A percentile compares a stretch with the other conserved stretches of the same genome.
Conservation (phyloP, 2,329 filamentous ascomycete species). For the Fusarium ambrosium region DNA sequence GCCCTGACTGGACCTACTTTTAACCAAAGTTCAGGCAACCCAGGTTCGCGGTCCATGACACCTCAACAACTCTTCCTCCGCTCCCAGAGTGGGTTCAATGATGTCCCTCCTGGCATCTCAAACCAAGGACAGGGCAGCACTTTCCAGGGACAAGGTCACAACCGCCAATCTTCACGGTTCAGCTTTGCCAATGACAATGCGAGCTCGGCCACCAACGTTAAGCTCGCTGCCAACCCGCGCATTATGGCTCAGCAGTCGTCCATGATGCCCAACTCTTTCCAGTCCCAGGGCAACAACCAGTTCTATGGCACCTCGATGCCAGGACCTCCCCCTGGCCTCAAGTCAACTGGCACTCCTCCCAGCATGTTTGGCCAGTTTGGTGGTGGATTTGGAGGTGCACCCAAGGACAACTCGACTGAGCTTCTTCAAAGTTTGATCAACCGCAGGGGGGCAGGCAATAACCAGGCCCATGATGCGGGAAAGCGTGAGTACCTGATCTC, state of each 20-base stretch:
- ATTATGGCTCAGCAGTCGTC: slow-evolving; percentile 87
- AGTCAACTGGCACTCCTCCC: slow-evolving; percentile 93
- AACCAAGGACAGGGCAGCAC: slow-evolving; percentile 56
- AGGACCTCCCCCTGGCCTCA: slow-evolving; percentile 93
- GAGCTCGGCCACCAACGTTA: slow-evolving; percentile 67
- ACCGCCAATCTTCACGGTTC: slow-evolving; percentile 87
- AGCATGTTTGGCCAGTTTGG: slow-evolving; percentile 96
- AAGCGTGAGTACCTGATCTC: slow-evolving; percentile 99
- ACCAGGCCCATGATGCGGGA: slow-evolving; percentile 84
- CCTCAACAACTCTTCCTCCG: slow-evolving; percentile 82
- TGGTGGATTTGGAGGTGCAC: slow-evolving; percentile 75
- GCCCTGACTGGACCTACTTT: slow-evolving; percentile 63
- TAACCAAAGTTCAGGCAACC: slow-evolving; percentile 62
- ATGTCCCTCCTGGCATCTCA: slow-evolving; percentile 71
- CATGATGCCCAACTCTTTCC: slow-evolving; percentile 82
- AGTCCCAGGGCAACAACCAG: slow-evolving; percentile 72
- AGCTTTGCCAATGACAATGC: slow-evolving; percentile 85
- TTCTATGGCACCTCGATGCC: slow-evolving; percentile 90
- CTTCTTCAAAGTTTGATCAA: slow-evolving; percentile 87
- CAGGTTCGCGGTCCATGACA: slow-evolving; percentile 79
- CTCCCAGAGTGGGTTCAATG: slow-evolving; percentile 70
- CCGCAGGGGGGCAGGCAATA: slow-evolving; percentile 74
- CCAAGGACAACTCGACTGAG: slow-evolving; percentile 76
- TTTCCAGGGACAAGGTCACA: slow-evolving; percentile 76
- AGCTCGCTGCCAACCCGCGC: slow-evolving; percentile 82